These are phyloP conservation scores for Conoideocrella luteorostrata DNA, from an alignment of 2,329 filamentous ascomycete genomes.

Conservation along the genomic window DNA sequence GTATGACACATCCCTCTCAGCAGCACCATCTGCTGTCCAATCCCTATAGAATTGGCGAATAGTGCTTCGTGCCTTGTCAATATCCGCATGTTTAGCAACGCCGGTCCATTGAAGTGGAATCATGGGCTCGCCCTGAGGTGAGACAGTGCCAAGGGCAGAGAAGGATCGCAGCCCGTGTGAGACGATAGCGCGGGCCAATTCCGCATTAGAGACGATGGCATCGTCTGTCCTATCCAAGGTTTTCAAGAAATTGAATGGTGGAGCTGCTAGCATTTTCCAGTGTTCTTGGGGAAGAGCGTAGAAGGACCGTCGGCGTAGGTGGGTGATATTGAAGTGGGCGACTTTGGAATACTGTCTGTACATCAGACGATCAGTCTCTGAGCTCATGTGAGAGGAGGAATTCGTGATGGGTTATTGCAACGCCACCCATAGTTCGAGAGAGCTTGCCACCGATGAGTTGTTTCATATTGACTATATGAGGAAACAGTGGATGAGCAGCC, in stretches of 20 bases:
- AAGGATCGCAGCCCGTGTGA: constrained; percentile 63
- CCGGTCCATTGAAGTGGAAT: constrained; percentile 62
- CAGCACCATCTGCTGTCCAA: constrained; percentile 73
- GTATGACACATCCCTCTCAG: constrained; percentile 73
- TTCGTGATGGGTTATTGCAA: too few species aligned
- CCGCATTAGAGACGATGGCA: constrained; percentile 82
- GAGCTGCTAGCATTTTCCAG: constrained; percentile 72
- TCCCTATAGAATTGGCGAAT: constrained; percentile 92
- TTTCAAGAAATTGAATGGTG: constrained; percentile 77
- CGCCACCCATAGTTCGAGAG: too few species aligned
- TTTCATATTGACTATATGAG: constrained; percentile 8
- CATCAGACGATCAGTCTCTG: too few species aligned
- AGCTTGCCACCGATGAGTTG: too few species aligned
- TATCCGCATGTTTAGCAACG: constrained; percentile 63
- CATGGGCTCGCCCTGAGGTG: constrained; percentile 32
- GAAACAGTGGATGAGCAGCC: background rate
- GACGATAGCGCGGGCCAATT: constrained; percentile 74
- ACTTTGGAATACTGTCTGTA: constrained; percentile 74
- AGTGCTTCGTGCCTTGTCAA: constrained; percentile 89
- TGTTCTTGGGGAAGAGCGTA: constrained; percentile 82
- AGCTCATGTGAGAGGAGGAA: too few species aligned
- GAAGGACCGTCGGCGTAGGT: constrained; percentile 84
- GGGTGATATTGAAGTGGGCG: constrained; percentile 85
- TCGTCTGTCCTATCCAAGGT: constrained; percentile 74
- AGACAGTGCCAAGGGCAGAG: constrained; percentile 35